phyloP scores from a whole-genome alignment of 805 yeast genomes.

The Lipomyces japonicus region DNA sequence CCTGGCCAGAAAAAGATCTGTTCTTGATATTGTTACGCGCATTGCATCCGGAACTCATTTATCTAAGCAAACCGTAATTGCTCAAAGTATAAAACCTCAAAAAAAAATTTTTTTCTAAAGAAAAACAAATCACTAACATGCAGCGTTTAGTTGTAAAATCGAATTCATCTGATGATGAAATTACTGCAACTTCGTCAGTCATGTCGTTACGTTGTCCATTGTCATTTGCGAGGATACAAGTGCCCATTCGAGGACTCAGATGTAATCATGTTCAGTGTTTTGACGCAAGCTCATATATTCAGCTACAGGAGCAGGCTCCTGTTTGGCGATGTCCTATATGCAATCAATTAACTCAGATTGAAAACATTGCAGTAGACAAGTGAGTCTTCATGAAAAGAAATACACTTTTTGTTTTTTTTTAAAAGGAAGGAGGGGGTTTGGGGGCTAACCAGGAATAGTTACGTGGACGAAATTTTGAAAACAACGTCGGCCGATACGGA shows the following conservation, averaged over 20 bases:
- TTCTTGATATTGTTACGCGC: slow-evolving; percentile 43
- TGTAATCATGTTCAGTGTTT: slow-evolving; percentile 87
- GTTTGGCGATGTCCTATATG: slow-evolving; percentile 90
- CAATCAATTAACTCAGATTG: slow-evolving; percentile 47
- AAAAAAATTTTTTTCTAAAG: not conserved
- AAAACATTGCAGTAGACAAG: slow-evolving; percentile 68
- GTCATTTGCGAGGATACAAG: slow-evolving; percentile 61
- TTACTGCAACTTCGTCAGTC: slow-evolving; percentile 61
- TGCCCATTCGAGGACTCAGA: slow-evolving; percentile 64
- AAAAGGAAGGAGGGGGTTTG: not conserved
- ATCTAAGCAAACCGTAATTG: slow-evolving; percentile 48
- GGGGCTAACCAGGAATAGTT: slow-evolving; percentile 2
- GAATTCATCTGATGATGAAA: slow-evolving; percentile 63
- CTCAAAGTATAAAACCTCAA: slow-evolving; percentile 43
- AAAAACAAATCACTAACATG: slow-evolving; percentile 19
- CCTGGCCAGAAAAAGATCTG: slow-evolving; percentile 50
- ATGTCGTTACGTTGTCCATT: slow-evolving; percentile 76
- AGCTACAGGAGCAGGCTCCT: slow-evolving; percentile 73
- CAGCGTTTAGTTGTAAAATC: slow-evolving; percentile 22
- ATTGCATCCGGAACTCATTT: slow-evolving; percentile 52
- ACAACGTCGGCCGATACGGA: slow-evolving; percentile 55
- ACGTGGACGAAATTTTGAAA: slow-evolving; percentile 50
- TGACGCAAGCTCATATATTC: slow-evolving; percentile 70
- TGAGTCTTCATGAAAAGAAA: slow-evolving; percentile 43
- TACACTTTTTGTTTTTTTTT: not conserved